These are phyloP conservation scores for Picea abies DNA, from an alignment of 83 land plant species.

Conservation along the genomic window DNA sequence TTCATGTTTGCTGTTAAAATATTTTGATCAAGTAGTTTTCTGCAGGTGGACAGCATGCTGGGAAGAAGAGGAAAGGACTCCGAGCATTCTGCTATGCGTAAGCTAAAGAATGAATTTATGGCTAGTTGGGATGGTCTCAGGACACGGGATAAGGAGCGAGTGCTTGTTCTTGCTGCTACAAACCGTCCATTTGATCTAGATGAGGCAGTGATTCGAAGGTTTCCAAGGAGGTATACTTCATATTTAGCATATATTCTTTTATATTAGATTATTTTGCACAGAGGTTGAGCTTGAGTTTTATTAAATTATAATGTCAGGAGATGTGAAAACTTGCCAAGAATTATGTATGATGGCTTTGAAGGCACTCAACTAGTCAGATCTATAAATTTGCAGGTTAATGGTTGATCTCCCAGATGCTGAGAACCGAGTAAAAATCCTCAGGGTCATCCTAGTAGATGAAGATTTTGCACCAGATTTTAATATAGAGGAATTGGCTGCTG, in stretches of 20 bases:
- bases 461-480: conserved; percentile 79
- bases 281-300: not conserved
- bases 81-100: conserved; percentile 99
- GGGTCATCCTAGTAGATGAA: conserved; percentile 93
- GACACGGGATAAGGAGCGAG: conserved; percentile 93
- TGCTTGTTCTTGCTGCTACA: conserved; percentile 95
- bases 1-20: not conserved
- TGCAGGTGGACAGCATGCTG: conserved; percentile 97
- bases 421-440: conserved; percentile 86
- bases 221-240: conserved; percentile 83
- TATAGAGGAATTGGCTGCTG: conserved; percentile 68
- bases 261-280: not conserved
- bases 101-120: conserved; percentile 99
- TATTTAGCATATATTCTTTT: not conserved
- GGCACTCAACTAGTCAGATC: not conserved
- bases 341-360: not conserved
- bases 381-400: conserved; percentile 72
- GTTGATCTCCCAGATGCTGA: conserved; percentile 91
- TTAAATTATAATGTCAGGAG: not conserved
- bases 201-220: conserved; percentile 97
- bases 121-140: conserved; percentile 99
- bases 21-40: not conserved
- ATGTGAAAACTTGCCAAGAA: not conserved
- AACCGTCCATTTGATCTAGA: conserved; percentile 99
- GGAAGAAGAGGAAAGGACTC: conserved; percentile 93